Evolutionary conservation across 1,139 yeast species (phyloP).

Genomic region (Debaryomyces udenii): DNA sequence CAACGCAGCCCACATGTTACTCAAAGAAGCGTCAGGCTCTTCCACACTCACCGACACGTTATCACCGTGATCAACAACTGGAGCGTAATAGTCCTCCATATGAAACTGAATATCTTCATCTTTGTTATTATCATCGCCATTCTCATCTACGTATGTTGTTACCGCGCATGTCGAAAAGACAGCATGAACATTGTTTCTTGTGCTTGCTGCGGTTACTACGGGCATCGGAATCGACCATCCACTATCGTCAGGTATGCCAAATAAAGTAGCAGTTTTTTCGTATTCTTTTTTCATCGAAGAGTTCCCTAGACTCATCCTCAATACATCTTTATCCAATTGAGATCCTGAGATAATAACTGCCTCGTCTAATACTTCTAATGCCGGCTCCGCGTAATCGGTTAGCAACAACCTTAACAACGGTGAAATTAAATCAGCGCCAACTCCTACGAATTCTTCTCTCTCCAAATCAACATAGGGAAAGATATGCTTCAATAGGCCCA

Average conservation of each 20-base stretch:
- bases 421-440: constrained; percentile 93
- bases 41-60: constrained; percentile 46
- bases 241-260: constrained; percentile 95
- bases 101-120: constrained; percentile 60
- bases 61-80: constrained; percentile 38
- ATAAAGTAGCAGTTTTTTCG: constrained; percentile 84
- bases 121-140: constrained; percentile 24
- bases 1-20: constrained; percentile 95
- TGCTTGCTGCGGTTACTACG: constrained; percentile 80
- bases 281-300: constrained; percentile 75
- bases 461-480: constrained; percentile 79
- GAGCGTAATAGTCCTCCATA: constrained; percentile 65
- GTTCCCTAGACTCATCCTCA: constrained; percentile 90
- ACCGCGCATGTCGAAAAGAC: constrained; percentile 83
- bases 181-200: constrained; percentile 92
- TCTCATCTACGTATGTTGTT: constrained; percentile 31
- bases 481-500: constrained; percentile 71
- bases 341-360: constrained; percentile 87
- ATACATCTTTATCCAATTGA: constrained; percentile 84
- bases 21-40: constrained; percentile 76
- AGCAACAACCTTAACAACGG: constrained; percentile 81
- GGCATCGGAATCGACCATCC: constrained; percentile 99
- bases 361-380: constrained; percentile 86
- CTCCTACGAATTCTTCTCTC: constrained; percentile 79
- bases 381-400: constrained; percentile 87